Evolutionary conservation across 768 basidiomycete species (phyloP).

Genomic region (Pilatotrama ljubarskyi): DNA sequence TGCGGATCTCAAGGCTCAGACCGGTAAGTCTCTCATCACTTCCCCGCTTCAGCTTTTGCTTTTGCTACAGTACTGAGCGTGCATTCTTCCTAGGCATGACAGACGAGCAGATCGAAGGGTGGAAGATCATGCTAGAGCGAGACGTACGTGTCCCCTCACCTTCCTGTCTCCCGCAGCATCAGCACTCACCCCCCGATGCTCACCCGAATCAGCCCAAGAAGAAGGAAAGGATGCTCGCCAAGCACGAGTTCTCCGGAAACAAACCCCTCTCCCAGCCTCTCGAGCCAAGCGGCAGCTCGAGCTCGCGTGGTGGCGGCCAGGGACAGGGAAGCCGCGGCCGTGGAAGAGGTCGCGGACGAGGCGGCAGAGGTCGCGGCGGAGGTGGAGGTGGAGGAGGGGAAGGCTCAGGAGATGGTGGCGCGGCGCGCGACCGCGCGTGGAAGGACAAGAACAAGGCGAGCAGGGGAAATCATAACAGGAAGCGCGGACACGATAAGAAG

Average conservation of each 20-base stretch:
- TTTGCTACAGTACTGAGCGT: neutral
- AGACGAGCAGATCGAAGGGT: conserved; percentile 90
- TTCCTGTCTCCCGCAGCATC: neutral
- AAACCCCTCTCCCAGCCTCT: conserved; percentile 23
- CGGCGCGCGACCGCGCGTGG: conserved; percentile 60
- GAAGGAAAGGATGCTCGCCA: conserved; percentile 72
- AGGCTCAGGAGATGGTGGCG: conserved; percentile 39
- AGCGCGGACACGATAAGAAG: conserved; percentile 88
- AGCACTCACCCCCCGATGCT: no score
- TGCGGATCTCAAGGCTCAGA: conserved; percentile 63
- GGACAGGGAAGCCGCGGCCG: conserved; percentile 41
- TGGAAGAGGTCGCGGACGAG: conserved; percentile 32
- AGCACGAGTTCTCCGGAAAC: conserved; percentile 78
- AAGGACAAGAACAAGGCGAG: conserved; percentile 80
- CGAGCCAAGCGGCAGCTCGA: neutral
- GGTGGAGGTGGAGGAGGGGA: conserved; percentile 44
- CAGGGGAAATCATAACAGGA: conserved; percentile 70
- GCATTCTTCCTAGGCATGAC: conserved; percentile 52
- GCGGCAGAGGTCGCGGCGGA: conserved; percentile 38
- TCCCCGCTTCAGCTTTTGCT: neutral
- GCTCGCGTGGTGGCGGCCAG: conserved; percentile 34
- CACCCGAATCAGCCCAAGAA: conserved; percentile 53
- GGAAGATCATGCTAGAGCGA: conserved; percentile 86
- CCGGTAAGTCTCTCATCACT: conserved; percentile 44
- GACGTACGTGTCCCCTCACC: conserved; percentile 65